Base-by-base conservation (phyloP, 2,329 filamentous ascomycete species). In the Bretziella fagacearum region DNA sequence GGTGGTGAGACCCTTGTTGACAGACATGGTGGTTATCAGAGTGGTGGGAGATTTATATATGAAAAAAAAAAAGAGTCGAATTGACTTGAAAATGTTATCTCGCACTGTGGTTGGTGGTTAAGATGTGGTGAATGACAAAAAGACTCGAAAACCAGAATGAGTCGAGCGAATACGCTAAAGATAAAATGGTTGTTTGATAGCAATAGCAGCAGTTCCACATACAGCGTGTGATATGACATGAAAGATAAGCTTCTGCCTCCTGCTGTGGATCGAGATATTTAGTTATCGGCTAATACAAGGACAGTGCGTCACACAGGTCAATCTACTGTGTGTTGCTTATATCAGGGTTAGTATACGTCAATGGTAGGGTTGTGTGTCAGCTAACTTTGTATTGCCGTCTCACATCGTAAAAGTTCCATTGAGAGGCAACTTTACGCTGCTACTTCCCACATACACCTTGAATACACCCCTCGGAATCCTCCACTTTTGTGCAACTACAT, bases 401-500 rank as follows among this genome's bases (percentile, higher is more conserved):
- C 8, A 62, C 43, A 69, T 58, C 20, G 51, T 56, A 32, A 71
- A 52, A 6, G 54, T 58, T 4, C 63, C 63, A 32, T 59, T 54
- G 40, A 71, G 55, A 18, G 63, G 62, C 51, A 72, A 51, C 27
- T 65, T 56, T 23, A 66, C 59, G 52, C 68, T 71, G 51, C 67
- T 72, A 2, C 61, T 61, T 0, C 70, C 71, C 3, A 72, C 64
- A 48, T 56, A 65, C 3, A 73, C 49, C 2, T 51, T 53, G 51
- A 70, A 72, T 10, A 58, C 55, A 0, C 69, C 70, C 18, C 56
- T 60, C 43, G 62, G 63, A 45, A 77, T 54, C 37, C 63, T 62
- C 79, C 79, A 83, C 54, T 71, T 70, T 61, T 81, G 76, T 26
- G 64, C 65, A 1, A 57, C 61, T 3, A 70, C 66, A 56, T 81